A percentile compares a stretch with the other conserved stretches of the same genome.
phyloP scores from a whole-genome alignment of 176 grass and related monocot genomes.

The Elaeis guineensis region DNA sequence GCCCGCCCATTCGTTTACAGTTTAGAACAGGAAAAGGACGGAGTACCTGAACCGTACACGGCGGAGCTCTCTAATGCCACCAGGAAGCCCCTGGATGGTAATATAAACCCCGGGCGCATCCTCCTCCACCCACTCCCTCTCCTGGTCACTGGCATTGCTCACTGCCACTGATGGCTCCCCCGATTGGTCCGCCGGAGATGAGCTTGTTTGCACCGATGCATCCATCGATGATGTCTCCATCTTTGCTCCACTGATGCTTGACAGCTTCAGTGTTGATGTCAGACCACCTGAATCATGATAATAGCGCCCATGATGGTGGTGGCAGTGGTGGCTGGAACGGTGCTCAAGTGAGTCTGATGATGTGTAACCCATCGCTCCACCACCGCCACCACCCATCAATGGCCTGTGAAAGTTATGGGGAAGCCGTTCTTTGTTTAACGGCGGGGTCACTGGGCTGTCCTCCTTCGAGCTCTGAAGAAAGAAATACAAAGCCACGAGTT shows the following conservation, averaged over 20 bases:
- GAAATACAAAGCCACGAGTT: not conserved
- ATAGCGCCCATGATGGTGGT: slow-evolving; percentile 33
- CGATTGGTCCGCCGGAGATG: slow-evolving; percentile 54
- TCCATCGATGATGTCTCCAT: slow-evolving; percentile 58
- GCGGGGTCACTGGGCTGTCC: slow-evolving; percentile 69
- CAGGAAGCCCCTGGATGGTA: slow-evolving; percentile 71
- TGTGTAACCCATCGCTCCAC: slow-evolving; percentile 45
- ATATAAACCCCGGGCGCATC: slow-evolving; percentile 96
- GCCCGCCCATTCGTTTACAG: too few species aligned
- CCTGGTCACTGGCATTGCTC: slow-evolving; percentile 83
- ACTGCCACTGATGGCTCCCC: slow-evolving; percentile 68
- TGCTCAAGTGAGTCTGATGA: slow-evolving; percentile 83
- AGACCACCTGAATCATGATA: slow-evolving; percentile 41
- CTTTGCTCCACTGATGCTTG: slow-evolving; percentile 83
- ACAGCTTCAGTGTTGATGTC: slow-evolving; percentile 73
- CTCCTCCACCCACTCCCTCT: slow-evolving; percentile 95
- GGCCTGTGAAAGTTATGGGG: slow-evolving; percentile 52
- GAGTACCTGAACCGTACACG: slow-evolving; percentile 82
- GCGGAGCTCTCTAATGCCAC: slow-evolving; percentile 74
- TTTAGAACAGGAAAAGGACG: too few species aligned
- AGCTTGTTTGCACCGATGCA: slow-evolving; percentile 74
- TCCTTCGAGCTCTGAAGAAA: slow-evolving; percentile 62
- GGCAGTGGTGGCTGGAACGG: slow-evolving; percentile 14
- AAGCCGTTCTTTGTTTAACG: slow-evolving; percentile 59
- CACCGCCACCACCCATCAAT: slow-evolving; percentile 31